Percentiles rank a stretch among this genome's conserved stretches.
Conservation (phyloP, 164 flowering plant genomes). For the Platanus orientalis region DNA sequence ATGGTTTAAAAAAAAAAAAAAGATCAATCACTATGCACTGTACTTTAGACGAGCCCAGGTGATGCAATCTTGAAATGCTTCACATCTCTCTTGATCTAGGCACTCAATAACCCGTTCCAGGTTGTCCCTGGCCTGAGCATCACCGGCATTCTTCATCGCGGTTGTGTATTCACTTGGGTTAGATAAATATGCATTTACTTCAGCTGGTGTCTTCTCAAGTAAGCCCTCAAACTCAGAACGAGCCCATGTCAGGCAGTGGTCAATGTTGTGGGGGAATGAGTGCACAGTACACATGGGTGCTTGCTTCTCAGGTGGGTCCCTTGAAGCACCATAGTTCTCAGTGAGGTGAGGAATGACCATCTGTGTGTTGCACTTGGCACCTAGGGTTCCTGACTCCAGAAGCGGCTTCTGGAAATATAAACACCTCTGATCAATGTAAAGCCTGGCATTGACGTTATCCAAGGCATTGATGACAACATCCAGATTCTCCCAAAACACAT, state of each 20-base stretch:
- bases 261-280: conserved; percentile 90
- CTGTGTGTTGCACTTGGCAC: conserved; percentile 91
- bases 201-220: conserved; percentile 91
- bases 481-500: conserved; percentile 77
- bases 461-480: conserved; percentile 71
- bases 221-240: conserved; percentile 90
- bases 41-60: conserved; percentile 88
- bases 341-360: conserved; percentile 91
- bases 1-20: not conserved
- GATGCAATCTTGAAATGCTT: conserved; percentile 72
- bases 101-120: conserved; percentile 80
- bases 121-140: conserved; percentile 81
- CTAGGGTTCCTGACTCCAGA: conserved; percentile 84
- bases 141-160: conserved; percentile 67
- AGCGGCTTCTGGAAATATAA: conserved; percentile 87
- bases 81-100: conserved; percentile 70
- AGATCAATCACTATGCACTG: not conserved
- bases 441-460: conserved; percentile 84
- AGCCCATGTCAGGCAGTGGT: conserved; percentile 94
- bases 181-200: conserved; percentile 69
- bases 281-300: conserved; percentile 97
- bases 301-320: conserved; percentile 92
- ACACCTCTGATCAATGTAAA: conserved; percentile 83
- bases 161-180: conserved; percentile 61
- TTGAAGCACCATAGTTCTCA: conserved; percentile 83